Evolutionary conservation across 371 early-diverging fungal species (phyloP), one percentile per base, ranked within the genome.

Genomic region (Mortierella sp.): DNA sequence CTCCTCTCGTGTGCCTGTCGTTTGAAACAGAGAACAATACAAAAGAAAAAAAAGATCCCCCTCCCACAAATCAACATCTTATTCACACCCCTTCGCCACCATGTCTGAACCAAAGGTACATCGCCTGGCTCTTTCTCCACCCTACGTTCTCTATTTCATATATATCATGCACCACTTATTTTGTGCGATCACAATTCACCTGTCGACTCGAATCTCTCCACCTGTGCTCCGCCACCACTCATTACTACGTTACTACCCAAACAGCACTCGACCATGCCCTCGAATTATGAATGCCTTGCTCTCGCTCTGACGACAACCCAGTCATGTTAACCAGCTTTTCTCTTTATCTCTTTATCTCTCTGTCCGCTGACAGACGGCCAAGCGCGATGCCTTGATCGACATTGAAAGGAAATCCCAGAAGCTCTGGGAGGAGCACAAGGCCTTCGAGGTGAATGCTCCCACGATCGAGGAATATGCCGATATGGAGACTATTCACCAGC

Each of bases 381-480:
- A 95, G 84, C 90, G 94, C 71, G 97, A 96, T 80, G 80, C 87
- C 51, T 90, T 96, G 56, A 84, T 89, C 55, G 87, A 84, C 3
- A 83, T 94, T 54, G 99, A 99, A 85, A 72, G 70, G 55, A 83
- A 84, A 44, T 88, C 90, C 57, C 97, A 96, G 81, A 67, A 79
- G 47, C 69, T 84, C 65, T 99, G 99, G 99, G 90, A 93, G 53
- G 83, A 82, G 12, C 80, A 66, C 47, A 87, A 89, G 49, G 84
- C 87, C 28, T 97, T 96, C 63, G 97, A 99, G 81, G 82, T 90
- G 47, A 83, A 97, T 75, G 94, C 97, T 32, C 97, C 97, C 44
- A 87, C 87, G 39, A 80, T 89, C 50, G 87, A 86, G 59, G 90
- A 92, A 62, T 54, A 79, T 49, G 42, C 59, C 41, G 78, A 78